Conservation (phyloP, 2,329 filamentous ascomycete species). For the Diaporthe batatas region DNA sequence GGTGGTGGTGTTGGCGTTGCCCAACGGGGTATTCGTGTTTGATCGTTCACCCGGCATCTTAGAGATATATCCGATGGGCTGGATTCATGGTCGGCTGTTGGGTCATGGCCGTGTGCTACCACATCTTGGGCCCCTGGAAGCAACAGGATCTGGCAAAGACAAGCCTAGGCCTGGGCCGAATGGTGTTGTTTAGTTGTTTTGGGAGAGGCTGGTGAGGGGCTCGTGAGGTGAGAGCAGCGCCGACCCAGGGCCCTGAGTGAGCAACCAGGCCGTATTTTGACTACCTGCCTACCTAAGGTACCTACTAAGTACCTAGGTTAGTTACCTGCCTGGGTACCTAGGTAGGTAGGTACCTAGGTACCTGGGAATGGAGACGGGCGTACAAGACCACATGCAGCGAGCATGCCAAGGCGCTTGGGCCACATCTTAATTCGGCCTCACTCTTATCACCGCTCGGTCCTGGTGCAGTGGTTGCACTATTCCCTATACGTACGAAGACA, state of each 20-base stretch:
- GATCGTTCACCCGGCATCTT: constrained; percentile 36
- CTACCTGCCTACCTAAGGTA: no score
- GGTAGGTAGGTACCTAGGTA: no score
- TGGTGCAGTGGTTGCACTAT: no score
- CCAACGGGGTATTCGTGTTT: constrained; percentile 32
- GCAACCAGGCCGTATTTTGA: no score
- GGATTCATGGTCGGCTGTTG: constrained; percentile 15
- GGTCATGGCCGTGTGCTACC: constrained; percentile 9
- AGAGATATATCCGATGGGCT: constrained; percentile 5
- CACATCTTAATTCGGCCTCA: constrained; percentile 32
- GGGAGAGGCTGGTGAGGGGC: constrained; percentile 2
- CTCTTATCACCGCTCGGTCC: neutral
- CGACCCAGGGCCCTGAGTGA: neutral
- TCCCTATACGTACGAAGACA: no score
- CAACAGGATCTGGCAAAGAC: no score
- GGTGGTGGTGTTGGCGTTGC: constrained; percentile 7
- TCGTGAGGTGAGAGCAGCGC: neutral
- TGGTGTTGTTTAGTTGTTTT: no score
- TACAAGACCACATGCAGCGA: no score
- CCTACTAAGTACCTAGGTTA: no score
- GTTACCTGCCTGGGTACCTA: no score
- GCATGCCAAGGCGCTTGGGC: constrained; percentile 3
- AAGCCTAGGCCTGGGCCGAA: no score
- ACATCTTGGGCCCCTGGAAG: constrained; percentile 6
- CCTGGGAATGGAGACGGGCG: no score